Conservation (phyloP, 1,139 yeast species). For the Nakaseomyces sp. region DNA sequence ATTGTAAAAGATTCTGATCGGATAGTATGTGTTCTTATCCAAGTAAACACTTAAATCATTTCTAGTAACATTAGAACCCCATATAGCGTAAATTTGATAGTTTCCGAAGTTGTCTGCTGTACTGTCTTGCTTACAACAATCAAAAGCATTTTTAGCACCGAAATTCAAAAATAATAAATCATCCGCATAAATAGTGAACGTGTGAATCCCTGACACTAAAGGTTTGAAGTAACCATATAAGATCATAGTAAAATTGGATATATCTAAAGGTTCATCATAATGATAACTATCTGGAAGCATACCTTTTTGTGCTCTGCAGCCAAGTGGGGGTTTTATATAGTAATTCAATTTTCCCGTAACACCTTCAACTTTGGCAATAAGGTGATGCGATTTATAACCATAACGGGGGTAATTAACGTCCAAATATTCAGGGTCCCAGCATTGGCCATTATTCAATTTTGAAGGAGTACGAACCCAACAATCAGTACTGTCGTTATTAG, state of each 20-base stretch:
- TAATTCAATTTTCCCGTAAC: neutral
- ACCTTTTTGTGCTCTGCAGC: neutral
- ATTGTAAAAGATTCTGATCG: neutral
- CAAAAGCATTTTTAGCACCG: neutral
- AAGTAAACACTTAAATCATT: neutral
- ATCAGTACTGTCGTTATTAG: neutral
- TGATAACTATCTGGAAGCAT: neutral
- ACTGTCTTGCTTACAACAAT: neutral
- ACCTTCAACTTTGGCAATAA: neutral
- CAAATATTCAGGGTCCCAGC: neutral
- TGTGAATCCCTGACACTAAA: neutral
- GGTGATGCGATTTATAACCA: neutral
- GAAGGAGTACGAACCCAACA: too few species aligned
- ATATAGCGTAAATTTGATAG: neutral
- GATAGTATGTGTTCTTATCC: neutral
- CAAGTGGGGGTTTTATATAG: neutral
- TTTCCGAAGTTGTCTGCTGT: neutral
- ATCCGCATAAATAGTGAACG: neutral
- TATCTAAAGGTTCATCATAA: neutral
- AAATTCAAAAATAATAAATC: neutral
- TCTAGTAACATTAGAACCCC: neutral
- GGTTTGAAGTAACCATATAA: neutral
- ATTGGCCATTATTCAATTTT: neutral
- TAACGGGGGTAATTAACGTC: neutral
- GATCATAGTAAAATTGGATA: neutral